Conservation (phyloP, 495 filamentous ascomycete species). For the Oleoguttula mirabilis region DNA sequence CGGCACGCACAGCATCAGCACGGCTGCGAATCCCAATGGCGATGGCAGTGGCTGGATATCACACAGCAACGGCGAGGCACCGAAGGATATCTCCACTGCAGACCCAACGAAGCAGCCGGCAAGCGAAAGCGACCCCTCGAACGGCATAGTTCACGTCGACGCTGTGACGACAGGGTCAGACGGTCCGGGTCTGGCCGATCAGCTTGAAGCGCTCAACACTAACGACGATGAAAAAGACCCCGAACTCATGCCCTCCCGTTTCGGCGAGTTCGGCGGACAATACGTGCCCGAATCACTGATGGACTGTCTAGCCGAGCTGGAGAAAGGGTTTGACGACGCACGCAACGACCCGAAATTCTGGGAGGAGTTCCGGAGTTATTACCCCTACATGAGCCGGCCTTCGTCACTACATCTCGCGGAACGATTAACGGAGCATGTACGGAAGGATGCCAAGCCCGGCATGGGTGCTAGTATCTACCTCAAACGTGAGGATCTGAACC, state of each 20-base stretch:
- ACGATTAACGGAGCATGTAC: conserved; percentile 61
- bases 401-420: conserved; percentile 82
- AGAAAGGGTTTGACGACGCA: conserved; percentile 78
- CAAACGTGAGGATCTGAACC: conserved; percentile 86
- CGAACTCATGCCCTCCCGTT: conserved; percentile 60
- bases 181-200: conserved; percentile 46
- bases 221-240: conserved; percentile 35
- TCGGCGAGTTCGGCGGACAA: conserved; percentile 96
- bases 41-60: conserved; percentile 21
- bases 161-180: conserved; percentile 52
- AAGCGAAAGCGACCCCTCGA: conserved; percentile 15
- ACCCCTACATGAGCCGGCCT: conserved; percentile 93
- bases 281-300: conserved; percentile 97
- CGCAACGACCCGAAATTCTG: conserved; percentile 83
- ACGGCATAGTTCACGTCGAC: conserved; percentile 40
- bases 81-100: conserved; percentile 18
- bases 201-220: conserved; percentile 60
- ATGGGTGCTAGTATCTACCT: conserved; percentile 91
- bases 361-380: conserved; percentile 94
- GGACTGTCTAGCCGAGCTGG: conserved; percentile 87
- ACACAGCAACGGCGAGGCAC: conserved; percentile 8
- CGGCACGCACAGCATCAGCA: conserved; percentile 37
- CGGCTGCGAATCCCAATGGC: conserved; percentile 39
- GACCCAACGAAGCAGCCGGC: conserved; percentile 19
- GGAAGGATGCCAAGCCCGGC: conserved; percentile 29